Evolutionary conservation across 352 stramenopile genomes (phyloP).

Genomic region (Globisporangium emineosum): DNA sequence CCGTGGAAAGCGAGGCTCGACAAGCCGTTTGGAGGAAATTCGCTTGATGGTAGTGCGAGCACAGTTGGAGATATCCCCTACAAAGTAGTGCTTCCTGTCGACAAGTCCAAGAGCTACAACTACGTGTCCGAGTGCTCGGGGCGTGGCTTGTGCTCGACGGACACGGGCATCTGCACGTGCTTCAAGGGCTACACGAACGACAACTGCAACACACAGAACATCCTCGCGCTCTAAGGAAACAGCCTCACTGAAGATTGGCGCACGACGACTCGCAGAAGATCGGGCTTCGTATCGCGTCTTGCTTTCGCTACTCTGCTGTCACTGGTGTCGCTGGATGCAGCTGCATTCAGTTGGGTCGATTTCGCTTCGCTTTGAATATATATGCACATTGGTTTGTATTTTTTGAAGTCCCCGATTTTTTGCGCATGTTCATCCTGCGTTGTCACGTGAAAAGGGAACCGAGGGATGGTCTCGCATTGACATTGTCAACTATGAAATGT

Average conservation of each 20-base stretch:
- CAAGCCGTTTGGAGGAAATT: constrained; percentile 44
- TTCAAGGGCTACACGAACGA: constrained; percentile 90
- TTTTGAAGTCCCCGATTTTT: too few relatives aligned
- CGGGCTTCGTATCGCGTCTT: neutral
- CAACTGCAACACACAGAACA: constrained; percentile 84
- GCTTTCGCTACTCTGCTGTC: neutral
- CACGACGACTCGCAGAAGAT: neutral
- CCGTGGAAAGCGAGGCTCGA: constrained; percentile 33
- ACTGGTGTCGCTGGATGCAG: neutral
- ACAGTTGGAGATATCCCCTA: constrained; percentile 17
- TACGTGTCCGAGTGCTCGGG: constrained; percentile 77
- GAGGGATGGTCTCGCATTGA: too few relatives aligned
- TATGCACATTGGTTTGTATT: neutral
- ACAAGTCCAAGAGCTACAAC: constrained; percentile 41
- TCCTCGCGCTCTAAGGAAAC: constrained; percentile 53
- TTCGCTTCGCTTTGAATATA: neutral
- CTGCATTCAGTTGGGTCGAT: neutral
- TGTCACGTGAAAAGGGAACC: too few relatives aligned
- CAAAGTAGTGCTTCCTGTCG: constrained; percentile 26
- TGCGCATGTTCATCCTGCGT: too few relatives aligned
- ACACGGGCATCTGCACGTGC: constrained; percentile 76
- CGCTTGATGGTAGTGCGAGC: constrained; percentile 14
- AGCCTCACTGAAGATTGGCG: neutral
- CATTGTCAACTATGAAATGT: too few relatives aligned
- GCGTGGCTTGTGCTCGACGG: constrained; percentile 60